Conservation (phyloP, 2,329 filamentous ascomycete species). For the Neonectria punicea region DNA sequence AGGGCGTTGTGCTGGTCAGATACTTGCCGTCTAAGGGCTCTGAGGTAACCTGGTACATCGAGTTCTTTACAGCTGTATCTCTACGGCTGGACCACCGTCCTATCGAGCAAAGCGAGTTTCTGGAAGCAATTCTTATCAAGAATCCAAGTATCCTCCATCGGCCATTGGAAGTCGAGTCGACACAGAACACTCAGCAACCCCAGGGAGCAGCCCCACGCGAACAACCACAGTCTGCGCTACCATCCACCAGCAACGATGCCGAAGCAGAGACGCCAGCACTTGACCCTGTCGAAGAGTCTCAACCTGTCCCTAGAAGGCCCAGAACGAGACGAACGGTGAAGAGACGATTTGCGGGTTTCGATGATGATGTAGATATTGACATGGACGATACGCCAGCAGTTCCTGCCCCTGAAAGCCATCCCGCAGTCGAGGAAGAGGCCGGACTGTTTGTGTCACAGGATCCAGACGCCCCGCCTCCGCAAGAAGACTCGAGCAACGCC, state of each 20-base stretch:
- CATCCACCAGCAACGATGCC: conserved; percentile 13
- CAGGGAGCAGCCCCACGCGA: conserved; percentile 3
- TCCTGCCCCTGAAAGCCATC: conserved; percentile 12
- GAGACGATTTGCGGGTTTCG: conserved; percentile 80
- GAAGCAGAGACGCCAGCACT: conserved; percentile 20
- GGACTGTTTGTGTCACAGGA: conserved; percentile 69
- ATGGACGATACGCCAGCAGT: conserved; percentile 39
- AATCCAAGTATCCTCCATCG: conserved; percentile 79
- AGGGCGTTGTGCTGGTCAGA: conserved; percentile 82
- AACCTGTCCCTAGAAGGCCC: conserved; percentile 35
- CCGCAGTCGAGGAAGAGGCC: conserved; percentile 49
- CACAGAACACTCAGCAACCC: conserved; percentile 36
- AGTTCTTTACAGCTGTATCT: conserved; percentile 76
- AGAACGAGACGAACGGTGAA: conserved; percentile 53
- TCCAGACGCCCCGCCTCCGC: conserved; percentile 35
- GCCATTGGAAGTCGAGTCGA: conserved; percentile 65
- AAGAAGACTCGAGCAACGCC: conserved; percentile 32
- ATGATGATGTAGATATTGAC: conserved; percentile 55
- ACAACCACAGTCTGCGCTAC: conserved; percentile 15
- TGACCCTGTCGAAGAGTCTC: conserved; percentile 38
- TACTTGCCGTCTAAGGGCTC: conserved; percentile 69
- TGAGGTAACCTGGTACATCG: conserved; percentile 71
- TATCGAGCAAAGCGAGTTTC: conserved; percentile 89
- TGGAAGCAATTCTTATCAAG: conserved; percentile 87
- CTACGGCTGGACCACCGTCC: conserved; percentile 80